Evolutionary conservation across 331 rosid genomes (phyloP), one percentile per base, ranked within the genome.

Genomic region (Quercus phellos): DNA sequence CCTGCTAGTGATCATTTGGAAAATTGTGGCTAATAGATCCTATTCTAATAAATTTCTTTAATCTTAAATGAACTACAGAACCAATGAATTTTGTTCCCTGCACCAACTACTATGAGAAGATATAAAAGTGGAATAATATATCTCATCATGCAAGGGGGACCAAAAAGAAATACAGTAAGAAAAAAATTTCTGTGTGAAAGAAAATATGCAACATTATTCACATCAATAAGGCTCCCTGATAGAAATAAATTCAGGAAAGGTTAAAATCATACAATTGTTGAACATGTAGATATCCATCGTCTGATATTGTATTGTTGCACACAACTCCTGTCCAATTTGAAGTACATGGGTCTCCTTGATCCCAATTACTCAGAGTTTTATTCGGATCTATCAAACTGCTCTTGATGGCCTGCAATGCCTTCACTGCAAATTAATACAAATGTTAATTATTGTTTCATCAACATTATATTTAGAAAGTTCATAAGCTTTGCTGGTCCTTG

Each of bases 281-380:
- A 76, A 88, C 89, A 76, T 88, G 91, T n/a, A 56, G 89, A 88
- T 78, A 64, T 74, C 78, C 86, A 83, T 85, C 91, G 17, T 54
- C 58, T 11, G 73, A 69, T 61, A 84, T 13, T 12, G 9, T 38
- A 73, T 80, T 83, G 84, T 24, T 56, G 91, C 91, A 88, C 42
- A 78, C 6, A 83, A 88, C 81, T 26, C 91, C 91, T 22, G 74
- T 88, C 91, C 91, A 88, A 38, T 73, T 80, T 8, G 79, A 68
- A 1, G 72, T 55, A 71, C 91, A 88, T 50, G 91, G 89, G 50
- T 88, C 91, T 30, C 89, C 91, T 68, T 14, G 27, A 79, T 83
- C 81, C 91, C 91, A 88, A 71, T 78, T 83, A 68, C 74, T 85
- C 78, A 88, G 78, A 71, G 76, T 83, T 76, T 76, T 12, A 66